Base-by-base conservation (phyloP, 2,329 filamentous ascomycete species). In the Fusarium sp. region DNA sequence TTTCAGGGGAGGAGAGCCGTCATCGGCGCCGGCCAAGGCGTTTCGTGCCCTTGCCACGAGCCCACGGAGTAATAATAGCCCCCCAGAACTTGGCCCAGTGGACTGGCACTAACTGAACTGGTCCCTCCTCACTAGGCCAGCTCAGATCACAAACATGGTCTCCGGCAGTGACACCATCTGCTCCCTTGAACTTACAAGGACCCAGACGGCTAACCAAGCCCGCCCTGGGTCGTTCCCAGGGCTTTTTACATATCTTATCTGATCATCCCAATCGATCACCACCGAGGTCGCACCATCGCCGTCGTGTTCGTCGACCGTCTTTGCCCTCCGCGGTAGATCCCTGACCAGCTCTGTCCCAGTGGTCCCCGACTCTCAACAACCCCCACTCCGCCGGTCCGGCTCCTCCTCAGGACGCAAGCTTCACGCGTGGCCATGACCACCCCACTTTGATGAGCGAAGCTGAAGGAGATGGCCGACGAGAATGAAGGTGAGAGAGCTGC, bases 181-280 rank as follows among this genome's bases (percentile, higher is more conserved):
- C 27, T 54, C 56, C 63, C 67, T 70, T 63, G 40, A 60, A 70
- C 59, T 62, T 64, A 40, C 62, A 59, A 70, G 54, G 56, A 35
- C 36, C 59, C 50, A 52, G 33, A 63, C 47, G 61, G 61, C 66
- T 70, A 57, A 50, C 63, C 63, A 70, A 65, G 65, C 45, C 38
- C 40, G 64, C 27, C 27, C 27, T 59, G 64, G 33, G 68, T 50
- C 68, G 42, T 27, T 18, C 42, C 42, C 22, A 47, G 42, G 42
- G 22, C 22, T 18, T 47, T 47, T 58, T 50, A 22, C 18, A 63
- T 63, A 77, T 77, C 75, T 77, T 77, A 77, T 77, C 75, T 77
- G 75, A 77, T 77, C 73, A 66, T 77, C 66, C 61, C 60, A 57
- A 38, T 65, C 85, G 86, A 88, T 88, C 86, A 86, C 75, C 85